phyloP scores from a whole-genome alignment of 2,329 filamentous ascomycete species.

The Grosmannia huntii region DNA sequence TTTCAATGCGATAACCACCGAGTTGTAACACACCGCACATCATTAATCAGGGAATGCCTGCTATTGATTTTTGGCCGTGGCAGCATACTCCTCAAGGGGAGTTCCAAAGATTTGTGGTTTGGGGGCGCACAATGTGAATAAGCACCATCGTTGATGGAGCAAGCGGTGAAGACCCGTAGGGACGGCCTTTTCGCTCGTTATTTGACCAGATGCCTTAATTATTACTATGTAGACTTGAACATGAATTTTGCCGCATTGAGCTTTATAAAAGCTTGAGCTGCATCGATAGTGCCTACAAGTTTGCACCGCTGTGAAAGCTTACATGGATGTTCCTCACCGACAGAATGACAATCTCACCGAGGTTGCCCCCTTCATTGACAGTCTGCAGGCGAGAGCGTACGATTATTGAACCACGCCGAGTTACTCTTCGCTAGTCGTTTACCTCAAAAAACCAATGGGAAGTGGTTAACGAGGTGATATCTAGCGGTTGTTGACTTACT shows the following conservation, averaged over 20 bases:
- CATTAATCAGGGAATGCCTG: background rate
- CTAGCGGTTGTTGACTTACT: constrained; percentile 41
- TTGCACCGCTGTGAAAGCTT: background rate
- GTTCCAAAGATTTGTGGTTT: background rate
- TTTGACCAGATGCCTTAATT: constrained; percentile 4
- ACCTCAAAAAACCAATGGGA: constrained; percentile 69
- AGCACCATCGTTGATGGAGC: background rate
- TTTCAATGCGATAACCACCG: background rate
- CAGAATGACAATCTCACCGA: constrained; percentile 66
- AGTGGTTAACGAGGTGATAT: constrained; percentile 78
- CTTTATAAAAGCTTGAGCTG: background rate
- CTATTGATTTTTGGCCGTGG: background rate
- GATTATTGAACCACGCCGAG: constrained; percentile 33
- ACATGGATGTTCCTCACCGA: constrained; percentile 61
- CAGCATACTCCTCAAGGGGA: background rate
- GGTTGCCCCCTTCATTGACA: constrained; percentile 43
- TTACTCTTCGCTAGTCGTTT: constrained; percentile 87
- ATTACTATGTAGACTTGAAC: constrained; percentile 7
- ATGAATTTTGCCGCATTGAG: constrained; percentile 50
- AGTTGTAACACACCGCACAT: too few relatives aligned
- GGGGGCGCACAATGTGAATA: background rate
- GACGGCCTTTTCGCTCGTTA: background rate
- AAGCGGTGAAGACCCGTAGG: background rate
- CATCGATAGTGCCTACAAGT: too few relatives aligned
- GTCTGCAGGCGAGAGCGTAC: constrained; percentile 67